phyloP scores from a whole-genome alignment of 208 protist genomes.

The Phytomonas francai region DNA sequence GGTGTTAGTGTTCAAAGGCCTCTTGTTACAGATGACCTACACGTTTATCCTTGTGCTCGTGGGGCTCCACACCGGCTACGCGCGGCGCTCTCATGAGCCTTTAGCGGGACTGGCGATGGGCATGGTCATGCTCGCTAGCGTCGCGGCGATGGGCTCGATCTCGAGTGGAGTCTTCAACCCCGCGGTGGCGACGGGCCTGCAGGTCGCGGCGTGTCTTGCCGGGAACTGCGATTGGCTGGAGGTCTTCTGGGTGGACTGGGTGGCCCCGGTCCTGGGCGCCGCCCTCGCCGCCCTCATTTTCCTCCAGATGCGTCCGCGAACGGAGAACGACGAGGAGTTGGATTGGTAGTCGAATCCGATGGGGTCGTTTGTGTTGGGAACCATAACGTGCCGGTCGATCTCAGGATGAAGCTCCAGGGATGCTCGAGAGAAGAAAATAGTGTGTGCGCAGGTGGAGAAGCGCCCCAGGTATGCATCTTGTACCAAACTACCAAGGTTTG shows the following conservation, averaged over 20 bases:
- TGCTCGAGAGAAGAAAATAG: slow-evolving; percentile 38
- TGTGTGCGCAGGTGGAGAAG: slow-evolving; percentile 17
- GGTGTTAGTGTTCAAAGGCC: slow-evolving; percentile 53
- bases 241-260: slow-evolving; percentile 78
- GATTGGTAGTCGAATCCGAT: neutral
- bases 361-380: neutral
- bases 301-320: slow-evolving; percentile 62
- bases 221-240: slow-evolving; percentile 57
- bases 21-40: slow-evolving; percentile 79
- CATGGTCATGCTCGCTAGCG: slow-evolving; percentile 65
- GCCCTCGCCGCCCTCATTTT: slow-evolving; percentile 53
- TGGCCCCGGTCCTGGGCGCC: slow-evolving; percentile 61
- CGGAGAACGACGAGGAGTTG: slow-evolving; percentile 5
- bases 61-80: slow-evolving; percentile 71
- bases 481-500: neutral
- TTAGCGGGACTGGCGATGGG: slow-evolving; percentile 80
- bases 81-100: slow-evolving; percentile 57
- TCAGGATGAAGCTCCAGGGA: too few species aligned
- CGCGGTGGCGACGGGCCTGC: slow-evolving; percentile 69
- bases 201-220: slow-evolving; percentile 63
- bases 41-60: slow-evolving; percentile 73
- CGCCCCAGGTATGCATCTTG: neutral
- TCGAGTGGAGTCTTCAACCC: slow-evolving; percentile 82
- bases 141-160: slow-evolving; percentile 50
- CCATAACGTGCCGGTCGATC: too few species aligned